These are phyloP conservation scores for Petasospora rhodanensis DNA, from an alignment of 1,139 yeast genomes.

Conservation along the genomic window DNA sequence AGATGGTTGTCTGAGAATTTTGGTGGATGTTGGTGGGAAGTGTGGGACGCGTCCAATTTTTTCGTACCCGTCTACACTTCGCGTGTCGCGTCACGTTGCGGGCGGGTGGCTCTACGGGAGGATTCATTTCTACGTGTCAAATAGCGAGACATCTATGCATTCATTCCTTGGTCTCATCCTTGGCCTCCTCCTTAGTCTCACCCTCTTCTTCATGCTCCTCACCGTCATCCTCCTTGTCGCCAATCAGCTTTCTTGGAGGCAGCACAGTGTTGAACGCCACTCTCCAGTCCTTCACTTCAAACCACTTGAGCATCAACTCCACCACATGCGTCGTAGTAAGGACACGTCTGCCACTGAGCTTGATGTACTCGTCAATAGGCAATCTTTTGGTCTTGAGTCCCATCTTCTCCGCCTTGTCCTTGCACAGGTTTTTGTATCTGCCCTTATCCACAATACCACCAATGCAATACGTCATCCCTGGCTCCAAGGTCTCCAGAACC, in stretches of 20 bases:
- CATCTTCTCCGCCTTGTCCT: slow-evolving; percentile 70
- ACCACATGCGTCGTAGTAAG: slow-evolving; percentile 93
- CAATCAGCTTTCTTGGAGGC: slow-evolving; percentile 67
- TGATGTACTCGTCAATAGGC: slow-evolving; percentile 84
- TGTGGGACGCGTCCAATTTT: too few species aligned
- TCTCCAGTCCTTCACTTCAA: slow-evolving; percentile 78
- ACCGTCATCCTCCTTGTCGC: slow-evolving; percentile 7
- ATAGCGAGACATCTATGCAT: too few species aligned
- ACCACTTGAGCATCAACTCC: slow-evolving; percentile 78
- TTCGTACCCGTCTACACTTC: too few species aligned
- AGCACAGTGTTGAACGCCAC: slow-evolving; percentile 77
- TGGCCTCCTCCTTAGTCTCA: too few species aligned
- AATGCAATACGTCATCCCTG: slow-evolving; percentile 71
- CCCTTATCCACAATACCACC: slow-evolving; percentile 98
- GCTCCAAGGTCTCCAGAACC: slow-evolving; percentile 53
- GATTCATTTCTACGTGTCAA: too few species aligned
- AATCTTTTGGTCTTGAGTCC: slow-evolving; percentile 72
- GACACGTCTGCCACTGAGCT: slow-evolving; percentile 80
- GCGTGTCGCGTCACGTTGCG: too few species aligned
- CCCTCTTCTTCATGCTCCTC: neutral
- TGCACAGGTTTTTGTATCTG: slow-evolving; percentile 78
- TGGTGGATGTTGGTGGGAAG: too few species aligned
- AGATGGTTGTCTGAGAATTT: too few species aligned
- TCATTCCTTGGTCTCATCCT: too few species aligned
- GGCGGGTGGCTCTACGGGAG: too few species aligned